Evolutionary conservation across 1,284 basidiomycete genomes (phyloP).

Genomic region (Trichosporon asahii): DNA sequence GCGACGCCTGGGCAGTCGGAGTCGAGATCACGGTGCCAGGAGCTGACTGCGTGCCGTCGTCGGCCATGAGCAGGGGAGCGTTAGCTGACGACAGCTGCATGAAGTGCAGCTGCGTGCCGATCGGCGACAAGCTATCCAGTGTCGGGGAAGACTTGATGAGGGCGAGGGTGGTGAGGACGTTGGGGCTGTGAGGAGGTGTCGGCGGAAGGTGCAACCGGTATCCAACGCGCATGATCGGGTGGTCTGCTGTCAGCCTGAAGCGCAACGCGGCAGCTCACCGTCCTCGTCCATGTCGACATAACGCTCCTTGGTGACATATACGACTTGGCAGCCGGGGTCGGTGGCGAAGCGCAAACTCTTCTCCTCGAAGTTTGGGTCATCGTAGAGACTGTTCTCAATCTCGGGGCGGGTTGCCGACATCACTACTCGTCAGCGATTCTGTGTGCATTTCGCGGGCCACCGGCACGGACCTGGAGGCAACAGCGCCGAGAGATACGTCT

Average conservation of each 20-base stretch:
- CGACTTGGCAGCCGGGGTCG: conserved; percentile 47
- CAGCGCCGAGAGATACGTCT: conserved; percentile 39
- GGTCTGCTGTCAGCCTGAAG: conserved; percentile 25
- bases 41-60: conserved; percentile 33
- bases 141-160: conserved; percentile 87
- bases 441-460: background rate
- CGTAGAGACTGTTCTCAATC: conserved; percentile 43
- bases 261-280: conserved; percentile 24
- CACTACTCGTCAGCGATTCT: conserved; percentile 29
- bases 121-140: conserved; percentile 72
- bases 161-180: conserved; percentile 80
- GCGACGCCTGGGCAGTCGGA: conserved; percentile 56
- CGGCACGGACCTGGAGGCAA: conserved; percentile 40
- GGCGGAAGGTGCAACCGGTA: conserved; percentile 50
- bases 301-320: conserved; percentile 47
- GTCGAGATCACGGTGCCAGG: conserved; percentile 42
- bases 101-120: conserved; percentile 84
- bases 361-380: conserved; percentile 47
- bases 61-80: conserved; percentile 28
- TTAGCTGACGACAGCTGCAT: conserved; percentile 66
- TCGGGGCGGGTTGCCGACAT: conserved; percentile 47
- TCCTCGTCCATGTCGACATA: conserved; percentile 41
- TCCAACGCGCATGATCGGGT: conserved; percentile 30
- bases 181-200: conserved; percentile 60
- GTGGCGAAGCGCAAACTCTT: conserved; percentile 46